Base-by-base conservation (phyloP, 163 green algal species). In the Smithsoniella earleae region DNA sequence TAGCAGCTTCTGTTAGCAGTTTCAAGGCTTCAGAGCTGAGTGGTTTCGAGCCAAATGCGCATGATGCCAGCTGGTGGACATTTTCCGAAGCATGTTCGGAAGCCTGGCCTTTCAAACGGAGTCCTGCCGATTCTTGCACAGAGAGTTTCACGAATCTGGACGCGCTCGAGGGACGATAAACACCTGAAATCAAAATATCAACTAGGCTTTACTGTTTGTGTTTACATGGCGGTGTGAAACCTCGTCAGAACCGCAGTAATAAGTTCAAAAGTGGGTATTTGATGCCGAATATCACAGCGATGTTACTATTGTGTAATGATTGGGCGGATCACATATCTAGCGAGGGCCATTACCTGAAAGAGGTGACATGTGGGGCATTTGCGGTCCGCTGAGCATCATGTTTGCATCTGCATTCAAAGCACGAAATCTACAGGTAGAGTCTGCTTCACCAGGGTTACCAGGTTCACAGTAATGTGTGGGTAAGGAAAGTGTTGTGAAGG, bases 281-380 rank as follows among this genome's bases (percentile, higher is more conserved):
- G n/a, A n/a, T n/a, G n/a, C n/a, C n/a, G n/a, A n/a, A n/a, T n/a
- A n/a, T n/a, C n/a, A n/a, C n/a, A n/a, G n/a, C n/a, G n/a, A n/a
- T n/a, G n/a, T n/a, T n/a, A n/a, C n/a, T n/a, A n/a, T n/a, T n/a
- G n/a, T n/a, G n/a, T n/a, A n/a, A n/a, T n/a, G n/a, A n/a, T n/a
- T n/a, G n/a, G n/a, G n/a, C n/a, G n/a, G n/a, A n/a, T n/a, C n/a
- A n/a, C n/a, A n/a, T n/a, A n/a, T n/a, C n/a, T n/a, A n/a, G n/a
- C n/a, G n/a, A n/a, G n/a, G n/a, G n/a, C n/a, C n/a, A n/a, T 6
- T 64, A 64, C 49, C 49, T 64, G 49, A 64, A 25, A 64, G 13
- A 6, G 49, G 49, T 6, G 49, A 64, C 25, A 64, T 27, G 49
- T 64, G 49, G 8, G 49, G 49, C 49, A 64, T 64, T 13, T 64